Evolutionary conservation across 331 rosid genomes (phyloP).

Genomic region (Dryas integrifolia): DNA sequence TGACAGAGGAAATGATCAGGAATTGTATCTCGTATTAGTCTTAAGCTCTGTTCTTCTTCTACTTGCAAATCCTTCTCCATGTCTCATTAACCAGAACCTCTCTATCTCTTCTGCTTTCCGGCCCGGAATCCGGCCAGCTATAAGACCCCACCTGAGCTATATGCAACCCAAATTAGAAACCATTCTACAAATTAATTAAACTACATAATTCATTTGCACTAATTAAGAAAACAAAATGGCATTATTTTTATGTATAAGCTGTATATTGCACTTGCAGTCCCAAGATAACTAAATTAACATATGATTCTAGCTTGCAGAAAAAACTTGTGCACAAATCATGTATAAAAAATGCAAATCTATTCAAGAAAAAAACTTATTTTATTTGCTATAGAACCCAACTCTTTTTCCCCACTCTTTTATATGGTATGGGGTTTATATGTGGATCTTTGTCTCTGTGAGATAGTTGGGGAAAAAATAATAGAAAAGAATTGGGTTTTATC

Average conservation of each 20-base stretch:
- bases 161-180: not conserved
- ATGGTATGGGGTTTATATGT: no score
- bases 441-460: no score
- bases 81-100: slow-evolving; percentile 62
- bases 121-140: slow-evolving; percentile 55
- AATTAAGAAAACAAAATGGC: not conserved
- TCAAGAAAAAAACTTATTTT: no score
- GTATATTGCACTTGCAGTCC: not conserved
- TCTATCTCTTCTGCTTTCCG: slow-evolving; percentile 59
- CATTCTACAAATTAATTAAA: not conserved
- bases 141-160: slow-evolving; percentile 46
- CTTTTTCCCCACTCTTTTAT: no score
- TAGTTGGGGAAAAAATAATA: no score
- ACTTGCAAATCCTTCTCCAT: slow-evolving; percentile 42
- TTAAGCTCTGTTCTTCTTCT: slow-evolving; percentile 29
- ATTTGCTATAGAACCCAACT: no score
- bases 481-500: no score
- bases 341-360: no score
- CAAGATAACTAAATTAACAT: not conserved
- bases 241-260: not conserved
- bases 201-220: not conserved
- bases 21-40: not conserved
- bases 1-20: not conserved
- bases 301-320: not conserved
- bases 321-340: not conserved